Evolutionary conservation across 2,329 filamentous ascomycete species (phyloP).

Genomic region (Neonectria punicea): DNA sequence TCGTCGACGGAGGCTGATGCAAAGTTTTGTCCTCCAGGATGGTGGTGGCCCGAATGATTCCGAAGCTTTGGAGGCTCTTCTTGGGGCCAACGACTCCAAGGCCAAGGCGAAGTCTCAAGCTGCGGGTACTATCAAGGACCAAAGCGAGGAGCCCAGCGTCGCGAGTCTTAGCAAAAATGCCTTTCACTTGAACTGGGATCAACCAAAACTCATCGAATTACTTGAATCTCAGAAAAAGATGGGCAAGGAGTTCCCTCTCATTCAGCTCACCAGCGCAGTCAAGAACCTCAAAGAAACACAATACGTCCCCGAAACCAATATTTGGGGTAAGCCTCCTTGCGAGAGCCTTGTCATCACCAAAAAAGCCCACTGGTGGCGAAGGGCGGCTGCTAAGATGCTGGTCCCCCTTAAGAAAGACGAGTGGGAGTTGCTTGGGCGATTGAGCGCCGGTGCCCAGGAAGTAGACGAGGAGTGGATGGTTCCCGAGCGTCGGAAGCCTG

Average conservation of each 20-base stretch:
- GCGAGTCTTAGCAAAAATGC: conserved; percentile 27
- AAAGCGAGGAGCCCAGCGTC: background rate
- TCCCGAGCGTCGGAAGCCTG: conserved; percentile 46
- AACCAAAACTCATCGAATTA: conserved; percentile 55
- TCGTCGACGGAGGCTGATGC: conserved; percentile 60
- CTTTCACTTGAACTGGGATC: conserved; percentile 62
- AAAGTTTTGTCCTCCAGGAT: conserved; percentile 49
- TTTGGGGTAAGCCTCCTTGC: conserved; percentile 60
- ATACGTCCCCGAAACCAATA: conserved; percentile 55
- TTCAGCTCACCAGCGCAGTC: conserved; percentile 42
- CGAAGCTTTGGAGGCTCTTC: conserved; percentile 51
- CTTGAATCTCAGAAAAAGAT: conserved; percentile 54
- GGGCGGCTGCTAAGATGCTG: conserved; percentile 56
- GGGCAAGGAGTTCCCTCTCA: conserved; percentile 38
- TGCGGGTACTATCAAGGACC: background rate
- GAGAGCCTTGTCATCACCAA: conserved; percentile 55
- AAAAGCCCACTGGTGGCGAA: conserved; percentile 60
- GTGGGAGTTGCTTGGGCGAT: conserved; percentile 64
- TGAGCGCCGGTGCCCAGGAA: conserved; percentile 56
- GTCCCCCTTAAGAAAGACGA: conserved; percentile 65
- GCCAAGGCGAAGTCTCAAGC: background rate
- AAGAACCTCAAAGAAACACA: conserved; percentile 49
- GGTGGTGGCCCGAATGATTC: conserved; percentile 51
- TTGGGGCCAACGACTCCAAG: conserved; percentile 24
- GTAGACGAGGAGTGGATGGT: conserved; percentile 49